Base-by-base conservation (phyloP, 768 basidiomycete species). In the Saitozyma sp. region DNA sequence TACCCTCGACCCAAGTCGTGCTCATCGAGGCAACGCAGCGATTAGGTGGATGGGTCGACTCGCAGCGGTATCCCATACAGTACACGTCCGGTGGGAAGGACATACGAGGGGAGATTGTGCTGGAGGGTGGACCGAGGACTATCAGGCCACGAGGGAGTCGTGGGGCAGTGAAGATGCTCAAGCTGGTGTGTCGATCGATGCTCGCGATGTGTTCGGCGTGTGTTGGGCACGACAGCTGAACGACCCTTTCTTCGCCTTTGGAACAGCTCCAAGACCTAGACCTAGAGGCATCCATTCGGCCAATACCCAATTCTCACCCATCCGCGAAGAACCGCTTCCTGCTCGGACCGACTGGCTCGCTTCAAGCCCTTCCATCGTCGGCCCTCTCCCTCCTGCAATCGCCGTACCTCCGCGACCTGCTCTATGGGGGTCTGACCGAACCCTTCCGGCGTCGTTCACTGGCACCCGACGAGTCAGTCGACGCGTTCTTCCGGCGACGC, bases 101-200 rank as follows among this genome's bases (percentile, higher is more conserved):
- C 8, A 81, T 80, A 11, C 72, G 75, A 46, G 67, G 64, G 5
- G 58, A 69, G 5, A 83, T 92, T 9, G 74, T 90, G 4, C 81
- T 97, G 6, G 95, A 99, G 81, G 83, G 85, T 20, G 95, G 95
- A 1, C 93, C 95, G 29, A 82, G 94, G 46, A 94, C 91, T 14
- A 81, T 99, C 39, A 80, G 93, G 43, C 91, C 94, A 0, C 86
- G 87, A 59, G 78, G 78, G 55, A 85, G 80, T 38, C 39, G 69
- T n/a, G 74, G 75, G 19, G 81, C 89, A 7, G 85, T 84, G 60
- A 80, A 87, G 4, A 83, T 92, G 40, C 80, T 97, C 11, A 89
- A 92, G 71, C 76, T 97, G 81, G 95, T 92, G 73, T 78, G 88
- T 81, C 64, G 48, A n/a, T 46, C 13, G 45, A 11, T 2, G 2